Evolutionary conservation across 345 rosid species (phyloP), one percentile per base, ranked within the genome.

Genomic region (Salix purpurea): DNA sequence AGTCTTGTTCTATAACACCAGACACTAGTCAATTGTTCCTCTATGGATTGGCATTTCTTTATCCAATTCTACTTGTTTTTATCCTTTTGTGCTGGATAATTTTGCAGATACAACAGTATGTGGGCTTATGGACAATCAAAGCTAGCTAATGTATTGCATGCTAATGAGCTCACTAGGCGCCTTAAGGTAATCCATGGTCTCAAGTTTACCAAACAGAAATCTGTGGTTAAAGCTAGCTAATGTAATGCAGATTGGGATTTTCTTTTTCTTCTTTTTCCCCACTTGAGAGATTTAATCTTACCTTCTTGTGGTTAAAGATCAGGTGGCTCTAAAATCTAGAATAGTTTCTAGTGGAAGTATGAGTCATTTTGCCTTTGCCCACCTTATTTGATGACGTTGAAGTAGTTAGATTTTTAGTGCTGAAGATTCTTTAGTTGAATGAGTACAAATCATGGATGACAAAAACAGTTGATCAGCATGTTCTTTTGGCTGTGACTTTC

Each of bases 71-170:
- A 46, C 21, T 16, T 28, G 0, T 70, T 69, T 26, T 13, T 34
- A 23, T 48, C 24, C 13, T 34, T 32, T 60, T 77, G 5, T 19
- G 6, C 60, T 19, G 62, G 62, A 46, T 4, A 24, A 68, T 69
- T 24, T 34, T 80, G 46, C 88, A 91, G 92, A 77, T 91, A 88
- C 73, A 80, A 46, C 71, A 77, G 80, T 58, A 19, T 88, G 0
- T 67, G 46, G 44, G 87, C 95, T 9, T 91, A 91, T 82, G 89
- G 84, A 39, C 90, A 88, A 54, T 88, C 90, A 28, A 94, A 94
- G 83, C 91, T 94, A 18, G 89, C 90, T 72, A 92, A 90, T 78
- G 76, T 92, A 77, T 82, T 95, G 88, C 96, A 92, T 78, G 93
- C 94, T 24, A 89, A 87, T 71, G 99, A 95, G 90, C 93, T 95